A percentile compares a stretch with the other conserved stretches of the same genome.
Conservation (phyloP, 176 grass and related monocot genomes). For the Hyparrhenia diplandra region DNA sequence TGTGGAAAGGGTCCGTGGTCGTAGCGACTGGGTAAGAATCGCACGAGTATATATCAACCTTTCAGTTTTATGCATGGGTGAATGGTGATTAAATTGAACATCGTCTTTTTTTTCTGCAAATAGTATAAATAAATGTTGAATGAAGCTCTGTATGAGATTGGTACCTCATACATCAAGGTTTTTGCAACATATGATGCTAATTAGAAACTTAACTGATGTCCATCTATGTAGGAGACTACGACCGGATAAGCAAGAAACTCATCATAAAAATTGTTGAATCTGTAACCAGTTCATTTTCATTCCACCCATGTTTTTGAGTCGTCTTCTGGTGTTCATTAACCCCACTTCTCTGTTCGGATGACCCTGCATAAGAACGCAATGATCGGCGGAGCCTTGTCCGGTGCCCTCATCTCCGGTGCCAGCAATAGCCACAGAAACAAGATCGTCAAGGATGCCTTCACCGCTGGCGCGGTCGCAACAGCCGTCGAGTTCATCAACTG, state of each 20-base stretch:
- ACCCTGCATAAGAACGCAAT: constrained; percentile 63
- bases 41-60: too few species aligned
- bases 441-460: constrained; percentile 69
- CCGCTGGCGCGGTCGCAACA: constrained; percentile 65
- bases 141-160: too few species aligned
- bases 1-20: constrained; percentile 65
- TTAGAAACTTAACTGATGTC: background rate
- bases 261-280: background rate
- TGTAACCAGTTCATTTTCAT: background rate
- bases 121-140: too few species aligned
- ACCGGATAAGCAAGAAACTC: too few species aligned
- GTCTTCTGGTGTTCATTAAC: background rate
- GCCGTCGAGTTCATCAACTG: constrained; percentile 70
- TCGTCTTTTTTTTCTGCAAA: background rate
- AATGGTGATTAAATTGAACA: too few species aligned
- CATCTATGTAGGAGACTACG: background rate
- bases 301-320: background rate
- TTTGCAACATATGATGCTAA: background rate
- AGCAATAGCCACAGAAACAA: constrained; percentile 32
- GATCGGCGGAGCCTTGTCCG: constrained; percentile 61
- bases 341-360: background rate
- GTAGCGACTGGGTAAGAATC: constrained; percentile 74
- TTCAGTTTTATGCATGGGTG: too few species aligned
- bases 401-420: constrained; percentile 45
- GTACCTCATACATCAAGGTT: too few species aligned